Evolutionary conservation across 139 green algal genomes (phyloP).

Genomic region (Chlorella sp.): DNA sequence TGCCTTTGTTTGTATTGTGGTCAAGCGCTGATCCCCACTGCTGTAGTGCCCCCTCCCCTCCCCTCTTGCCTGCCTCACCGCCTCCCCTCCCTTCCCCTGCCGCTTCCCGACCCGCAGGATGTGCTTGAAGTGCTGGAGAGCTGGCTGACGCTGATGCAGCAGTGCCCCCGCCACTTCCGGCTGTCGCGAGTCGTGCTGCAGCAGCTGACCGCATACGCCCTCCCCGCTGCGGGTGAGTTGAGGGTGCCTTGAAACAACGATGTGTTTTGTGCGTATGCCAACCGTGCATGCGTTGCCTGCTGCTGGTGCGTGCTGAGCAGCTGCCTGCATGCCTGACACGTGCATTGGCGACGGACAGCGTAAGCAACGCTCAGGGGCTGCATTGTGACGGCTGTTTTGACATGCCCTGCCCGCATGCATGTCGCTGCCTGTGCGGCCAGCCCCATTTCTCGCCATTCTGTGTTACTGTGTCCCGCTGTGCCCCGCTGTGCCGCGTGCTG

Average conservation of each 20-base stretch:
- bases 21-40: background rate
- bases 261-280: background rate
- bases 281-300: background rate
- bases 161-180: slow-evolving; percentile 45
- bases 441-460: too few relatives aligned
- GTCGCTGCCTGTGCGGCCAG: too few relatives aligned
- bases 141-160: slow-evolving; percentile 39
- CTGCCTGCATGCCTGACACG: background rate
- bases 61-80: background rate
- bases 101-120: background rate
- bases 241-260: background rate
- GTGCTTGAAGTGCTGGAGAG: slow-evolving; percentile 34
- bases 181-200: slow-evolving; percentile 3
- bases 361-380: too few relatives aligned
- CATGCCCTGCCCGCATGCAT: background rate
- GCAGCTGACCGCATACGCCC: background rate
- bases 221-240: slow-evolving; percentile 2
- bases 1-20: background rate
- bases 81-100: background rate
- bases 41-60: background rate
- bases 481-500: background rate
- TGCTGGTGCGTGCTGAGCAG: background rate
- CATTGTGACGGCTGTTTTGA: too few relatives aligned
- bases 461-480: too few relatives aligned
- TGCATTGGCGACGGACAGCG: too few relatives aligned